phyloP scores from a whole-genome alignment of 2,329 filamentous ascomycete species.

The Dendryphion nanum region DNA sequence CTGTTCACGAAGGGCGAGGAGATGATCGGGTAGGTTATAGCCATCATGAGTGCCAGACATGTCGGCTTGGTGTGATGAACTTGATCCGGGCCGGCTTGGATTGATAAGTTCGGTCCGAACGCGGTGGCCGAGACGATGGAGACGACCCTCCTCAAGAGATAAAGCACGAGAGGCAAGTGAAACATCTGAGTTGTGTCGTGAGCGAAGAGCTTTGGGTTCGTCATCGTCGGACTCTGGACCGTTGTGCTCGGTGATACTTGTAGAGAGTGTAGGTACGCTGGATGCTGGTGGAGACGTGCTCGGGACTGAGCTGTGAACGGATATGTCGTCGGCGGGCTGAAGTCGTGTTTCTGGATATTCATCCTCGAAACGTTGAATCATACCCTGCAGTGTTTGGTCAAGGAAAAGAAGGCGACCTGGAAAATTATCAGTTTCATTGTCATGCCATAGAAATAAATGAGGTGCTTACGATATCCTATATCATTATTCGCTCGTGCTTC shows the following conservation, averaged over 20 bases:
- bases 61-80: slow-evolving; percentile 19
- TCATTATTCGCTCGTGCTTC: slow-evolving; percentile 71
- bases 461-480: slow-evolving; percentile 69
- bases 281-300: slow-evolving; percentile 30
- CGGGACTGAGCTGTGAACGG: slow-evolving; percentile 29
- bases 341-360: slow-evolving; percentile 88
- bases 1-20: slow-evolving; percentile 60
- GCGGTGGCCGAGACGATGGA: slow-evolving; percentile 67
- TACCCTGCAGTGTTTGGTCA: slow-evolving; percentile 81
- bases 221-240: slow-evolving; percentile 41
- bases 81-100: slow-evolving; percentile 23
- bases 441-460: slow-evolving; percentile 1
- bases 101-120: slow-evolving; percentile 63
- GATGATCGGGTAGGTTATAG: slow-evolving; percentile 37
- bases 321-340: slow-evolving; percentile 27
- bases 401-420: slow-evolving; percentile 78
- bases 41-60: slow-evolving; percentile 35
- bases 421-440: slow-evolving; percentile 14
- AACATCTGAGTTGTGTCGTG: slow-evolving; percentile 65
- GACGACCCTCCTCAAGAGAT: slow-evolving; percentile 66
- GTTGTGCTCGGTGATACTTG: slow-evolving; percentile 23
- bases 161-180: slow-evolving; percentile 65
- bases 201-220: slow-evolving; percentile 47
- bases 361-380: slow-evolving; percentile 94
- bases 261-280: slow-evolving; percentile 28